Percentiles rank a stretch among this genome's conserved stretches.
Evolutionary conservation across 805 yeast genomes (phyloP).

Genomic region (Allodekkera sacchari): DNA sequence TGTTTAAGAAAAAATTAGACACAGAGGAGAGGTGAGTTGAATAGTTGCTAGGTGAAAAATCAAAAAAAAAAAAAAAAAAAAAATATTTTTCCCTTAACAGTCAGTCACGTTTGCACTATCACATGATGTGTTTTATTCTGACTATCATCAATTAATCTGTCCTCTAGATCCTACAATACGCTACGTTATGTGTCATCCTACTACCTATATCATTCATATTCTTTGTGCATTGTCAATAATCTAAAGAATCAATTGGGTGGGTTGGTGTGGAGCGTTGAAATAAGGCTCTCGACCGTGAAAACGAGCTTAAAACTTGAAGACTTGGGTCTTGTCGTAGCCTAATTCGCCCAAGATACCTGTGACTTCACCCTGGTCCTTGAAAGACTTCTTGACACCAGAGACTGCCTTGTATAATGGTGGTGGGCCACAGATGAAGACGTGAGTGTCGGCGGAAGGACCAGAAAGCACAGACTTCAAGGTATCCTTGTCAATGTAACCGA

Average conservation of each 20-base stretch:
- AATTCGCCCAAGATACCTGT: conserved; percentile 81
- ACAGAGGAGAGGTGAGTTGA: background rate
- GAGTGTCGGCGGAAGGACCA: conserved; percentile 53
- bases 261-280: background rate
- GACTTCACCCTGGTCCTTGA: conserved; percentile 91
- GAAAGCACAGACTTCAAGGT: conserved; percentile 55
- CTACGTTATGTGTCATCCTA: no score
- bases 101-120: no score
- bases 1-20: background rate
- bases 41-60: background rate
- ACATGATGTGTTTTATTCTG: background rate
- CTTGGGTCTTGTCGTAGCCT: conserved; percentile 81
- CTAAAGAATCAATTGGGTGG: conserved; percentile 1
- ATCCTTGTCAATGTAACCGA: conserved; percentile 76
- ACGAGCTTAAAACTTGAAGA: conserved; percentile 65
- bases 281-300: background rate
- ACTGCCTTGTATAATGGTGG: conserved; percentile 82
- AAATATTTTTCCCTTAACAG: background rate
- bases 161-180: no score
- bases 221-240: no score
- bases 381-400: conserved; percentile 79
- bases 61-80: background rate
- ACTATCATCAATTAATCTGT: background rate
- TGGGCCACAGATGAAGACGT: conserved; percentile 92
- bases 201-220: no score